These are phyloP conservation scores for Fonsecaea erecta DNA, from an alignment of 2,329 filamentous ascomycete species.

Conservation along the genomic window DNA sequence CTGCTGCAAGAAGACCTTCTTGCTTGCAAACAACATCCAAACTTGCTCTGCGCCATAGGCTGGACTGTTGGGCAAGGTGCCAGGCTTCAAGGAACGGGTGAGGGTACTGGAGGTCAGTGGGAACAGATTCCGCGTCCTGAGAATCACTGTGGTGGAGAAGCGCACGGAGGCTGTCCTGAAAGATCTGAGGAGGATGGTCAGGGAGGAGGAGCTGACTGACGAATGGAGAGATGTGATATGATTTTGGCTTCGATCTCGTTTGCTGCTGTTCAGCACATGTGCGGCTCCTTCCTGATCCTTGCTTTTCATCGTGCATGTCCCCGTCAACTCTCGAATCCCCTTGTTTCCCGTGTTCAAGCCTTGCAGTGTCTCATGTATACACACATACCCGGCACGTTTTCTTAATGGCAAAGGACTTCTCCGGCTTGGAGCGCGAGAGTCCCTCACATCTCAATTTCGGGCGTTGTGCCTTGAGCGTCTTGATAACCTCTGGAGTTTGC, in stretches of 20 bases:
- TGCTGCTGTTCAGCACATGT: background rate
- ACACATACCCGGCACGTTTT: background rate
- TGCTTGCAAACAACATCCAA: too few species aligned
- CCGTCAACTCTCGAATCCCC: background rate
- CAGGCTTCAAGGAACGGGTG: slow-evolving; percentile 52
- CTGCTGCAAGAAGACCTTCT: too few species aligned
- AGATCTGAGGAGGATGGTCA: slow-evolving; percentile 79
- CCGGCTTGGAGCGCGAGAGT: too few species aligned
- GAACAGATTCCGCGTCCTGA: slow-evolving; percentile 86
- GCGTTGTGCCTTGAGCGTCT: too few species aligned
- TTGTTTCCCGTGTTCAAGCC: background rate
- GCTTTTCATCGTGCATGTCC: background rate
- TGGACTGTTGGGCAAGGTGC: slow-evolving; percentile 72
- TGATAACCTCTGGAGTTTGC: too few species aligned
- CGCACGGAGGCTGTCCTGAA: slow-evolving; percentile 83
- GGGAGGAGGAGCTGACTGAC: slow-evolving; percentile 51
- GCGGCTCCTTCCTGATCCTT: background rate
- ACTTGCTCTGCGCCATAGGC: too few species aligned
- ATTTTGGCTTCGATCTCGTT: background rate
- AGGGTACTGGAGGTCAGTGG: slow-evolving; percentile 74
- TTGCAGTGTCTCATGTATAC: slow-evolving; percentile 9
- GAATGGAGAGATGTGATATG: slow-evolving; percentile 35
- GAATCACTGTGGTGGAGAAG: slow-evolving; percentile 80
- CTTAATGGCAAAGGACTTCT: too few species aligned
- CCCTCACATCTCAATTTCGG: too few species aligned